These are phyloP conservation scores for Apiotrichum brassicae DNA, from an alignment of 1,284 basidiomycete species.

Conservation along the genomic window DNA sequence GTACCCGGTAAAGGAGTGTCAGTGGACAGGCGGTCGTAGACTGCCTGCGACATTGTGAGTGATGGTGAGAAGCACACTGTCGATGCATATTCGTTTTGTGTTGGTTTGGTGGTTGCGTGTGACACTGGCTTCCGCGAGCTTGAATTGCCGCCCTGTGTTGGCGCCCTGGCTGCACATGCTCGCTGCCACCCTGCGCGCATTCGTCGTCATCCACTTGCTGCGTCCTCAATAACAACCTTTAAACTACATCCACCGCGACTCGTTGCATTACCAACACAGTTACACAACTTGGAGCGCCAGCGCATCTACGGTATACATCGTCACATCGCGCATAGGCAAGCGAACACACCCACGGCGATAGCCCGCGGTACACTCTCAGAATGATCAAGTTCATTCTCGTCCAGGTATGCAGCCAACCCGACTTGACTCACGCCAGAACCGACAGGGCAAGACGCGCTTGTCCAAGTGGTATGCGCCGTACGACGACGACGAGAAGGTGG, in stretches of 20 bases:
- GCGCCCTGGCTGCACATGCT: too few species aligned
- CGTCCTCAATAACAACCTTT: neutral
- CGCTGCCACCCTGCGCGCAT: too few species aligned
- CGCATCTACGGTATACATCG: too few species aligned
- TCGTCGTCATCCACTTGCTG: slow-evolving; percentile 1
- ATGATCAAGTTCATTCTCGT: slow-evolving; percentile 95
- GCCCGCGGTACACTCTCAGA: too few species aligned
- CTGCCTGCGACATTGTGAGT: slow-evolving; percentile 6
- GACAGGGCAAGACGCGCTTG: slow-evolving; percentile 93
- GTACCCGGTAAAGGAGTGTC: neutral
- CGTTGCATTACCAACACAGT: too few species aligned
- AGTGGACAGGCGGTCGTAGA: slow-evolving; percentile 9
- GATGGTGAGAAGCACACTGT: neutral
- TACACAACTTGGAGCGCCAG: too few species aligned
- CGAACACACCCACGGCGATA: too few species aligned
- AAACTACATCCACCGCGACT: neutral
- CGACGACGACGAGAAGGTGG: slow-evolving; percentile 90
- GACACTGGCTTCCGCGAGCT: too few species aligned
- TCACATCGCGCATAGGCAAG: neutral
- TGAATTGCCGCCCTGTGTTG: too few species aligned
- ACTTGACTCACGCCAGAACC: slow-evolving; percentile 57
- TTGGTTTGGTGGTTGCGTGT: too few species aligned
- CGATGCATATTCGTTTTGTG: too few species aligned
- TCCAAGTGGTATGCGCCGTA: slow-evolving; percentile 97
- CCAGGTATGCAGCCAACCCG: slow-evolving; percentile 54